These are phyloP conservation scores for Phialophora tarda DNA, from an alignment of 2,329 filamentous ascomycete genomes.

Conservation along the genomic window DNA sequence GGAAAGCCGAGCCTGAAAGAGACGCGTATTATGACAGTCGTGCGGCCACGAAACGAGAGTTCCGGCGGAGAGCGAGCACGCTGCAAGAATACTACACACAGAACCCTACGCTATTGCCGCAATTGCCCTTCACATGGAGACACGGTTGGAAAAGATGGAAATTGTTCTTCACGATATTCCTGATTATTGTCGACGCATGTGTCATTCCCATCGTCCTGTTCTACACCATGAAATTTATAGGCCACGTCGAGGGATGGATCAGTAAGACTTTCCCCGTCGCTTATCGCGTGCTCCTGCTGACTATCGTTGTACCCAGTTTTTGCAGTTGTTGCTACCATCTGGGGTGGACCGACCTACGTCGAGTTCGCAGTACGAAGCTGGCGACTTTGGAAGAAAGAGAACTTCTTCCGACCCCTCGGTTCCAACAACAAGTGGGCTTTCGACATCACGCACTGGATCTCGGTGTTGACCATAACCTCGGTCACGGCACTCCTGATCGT, in stretches of 20 bases:
- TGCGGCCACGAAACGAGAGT: constrained; percentile 41
- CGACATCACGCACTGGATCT: constrained; percentile 39
- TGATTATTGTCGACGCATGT: constrained; percentile 40
- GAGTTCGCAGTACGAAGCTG: constrained; percentile 39
- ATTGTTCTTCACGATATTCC: constrained; percentile 35
- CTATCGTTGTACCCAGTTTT: constrained; percentile 33
- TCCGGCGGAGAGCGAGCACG: constrained; percentile 38
- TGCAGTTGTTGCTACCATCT: constrained; percentile 40
- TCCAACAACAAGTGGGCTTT: constrained; percentile 39
- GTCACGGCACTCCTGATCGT: constrained; percentile 39
- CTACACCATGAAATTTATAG: constrained; percentile 38
- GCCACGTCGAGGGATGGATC: constrained; percentile 38
- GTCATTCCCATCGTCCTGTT: constrained; percentile 39
- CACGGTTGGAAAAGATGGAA: constrained; percentile 39
- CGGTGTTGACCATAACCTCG: constrained; percentile 32
- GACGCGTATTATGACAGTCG: constrained; percentile 41
- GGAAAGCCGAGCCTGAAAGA: constrained; percentile 33
- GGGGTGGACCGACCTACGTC: constrained; percentile 40
- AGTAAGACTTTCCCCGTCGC: constrained; percentile 20
- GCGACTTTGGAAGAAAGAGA: constrained; percentile 39
- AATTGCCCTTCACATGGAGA: constrained; percentile 40
- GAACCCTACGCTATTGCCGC: constrained; percentile 38
- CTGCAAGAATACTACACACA: constrained; percentile 40
- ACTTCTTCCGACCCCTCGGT: constrained; percentile 40
- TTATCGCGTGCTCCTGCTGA: not conserved